Evolutionary conservation across 257 asterid species (phyloP), one percentile per base, ranked within the genome.

Genomic region (Verbascum thapsus): DNA sequence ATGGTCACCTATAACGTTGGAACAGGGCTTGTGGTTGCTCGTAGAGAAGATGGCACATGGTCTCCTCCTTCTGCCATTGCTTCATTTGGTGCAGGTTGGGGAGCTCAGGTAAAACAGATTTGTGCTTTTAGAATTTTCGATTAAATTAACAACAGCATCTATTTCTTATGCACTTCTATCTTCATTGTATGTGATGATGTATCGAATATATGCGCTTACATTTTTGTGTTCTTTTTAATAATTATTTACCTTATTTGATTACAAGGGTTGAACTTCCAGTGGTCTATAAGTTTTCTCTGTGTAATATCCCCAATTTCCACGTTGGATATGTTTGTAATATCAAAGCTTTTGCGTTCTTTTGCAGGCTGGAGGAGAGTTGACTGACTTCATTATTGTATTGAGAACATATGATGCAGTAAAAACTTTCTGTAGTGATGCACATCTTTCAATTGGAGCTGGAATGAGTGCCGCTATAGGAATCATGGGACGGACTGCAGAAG

Each of bases 281-380:
- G 67, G 56, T 42, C 41, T 9, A 8, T 12, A 9, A 3, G 5
- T 34, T 40, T 38, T 66, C 15, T 37, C n/a, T 40, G 30, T 8
- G 38, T 30, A 4, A 5, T 54, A 50, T 40, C 42, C 68, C 61
- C 51, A 30, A 26, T 30, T 60, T 53, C 57, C 17, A 12, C 47
- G 20, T 10, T 12, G 56, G 30, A 19, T 52, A 7, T 8, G 37
- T 53, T 11, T 8, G 13, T 32, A 18, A 40, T 32, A 37, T 8
- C 38, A 30, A 17, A 20, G 37, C 18, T n/a, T 76, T 3, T 58
- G 3, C 35, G 42, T 51, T 69, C 16, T 34, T 60, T 66, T 72
- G 61, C 83, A 94, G 99, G 99, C 92, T 44, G 99, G 99, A 63
- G 99, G 99, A 72, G 99, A 90, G 80, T 77, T 94, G 73, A 87